These are phyloP conservation scores for Rhodotorula glutinis DNA, from an alignment of 1,284 basidiomycete species.

Conservation along the genomic window DNA sequence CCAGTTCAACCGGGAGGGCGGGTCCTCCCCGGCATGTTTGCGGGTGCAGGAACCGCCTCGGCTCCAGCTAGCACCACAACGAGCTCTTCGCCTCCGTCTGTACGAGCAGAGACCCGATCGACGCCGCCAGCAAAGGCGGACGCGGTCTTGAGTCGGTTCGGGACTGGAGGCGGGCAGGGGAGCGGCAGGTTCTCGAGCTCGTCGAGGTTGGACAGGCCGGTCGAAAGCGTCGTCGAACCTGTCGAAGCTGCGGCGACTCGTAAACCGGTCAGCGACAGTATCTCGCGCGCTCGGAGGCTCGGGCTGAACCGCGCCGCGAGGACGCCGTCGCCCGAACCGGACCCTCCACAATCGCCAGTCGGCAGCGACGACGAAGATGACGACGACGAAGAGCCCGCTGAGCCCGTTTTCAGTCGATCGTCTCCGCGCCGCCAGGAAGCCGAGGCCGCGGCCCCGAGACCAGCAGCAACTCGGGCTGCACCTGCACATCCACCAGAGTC, in stretches of 20 bases:
- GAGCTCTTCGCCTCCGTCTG: background rate
- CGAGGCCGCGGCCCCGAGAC: no score
- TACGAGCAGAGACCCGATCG: background rate
- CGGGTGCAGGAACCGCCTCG: background rate
- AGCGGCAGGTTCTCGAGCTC: no score
- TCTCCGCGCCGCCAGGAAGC: no score
- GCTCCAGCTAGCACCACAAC: background rate
- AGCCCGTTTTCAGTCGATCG: no score
- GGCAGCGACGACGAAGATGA: background rate
- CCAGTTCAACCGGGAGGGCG: conserved; percentile 14
- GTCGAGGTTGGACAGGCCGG: no score
- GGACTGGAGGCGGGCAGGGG: background rate
- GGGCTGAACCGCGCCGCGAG: conserved; percentile 10
- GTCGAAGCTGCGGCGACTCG: background rate
- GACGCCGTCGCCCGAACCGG: conserved; percentile 4
- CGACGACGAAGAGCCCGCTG: no score
- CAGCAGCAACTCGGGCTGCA: no score
- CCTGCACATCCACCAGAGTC: no score
- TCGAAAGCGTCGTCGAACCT: no score
- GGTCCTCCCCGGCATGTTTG: conserved; percentile 21
- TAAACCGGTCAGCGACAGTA: background rate
- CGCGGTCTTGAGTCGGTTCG: conserved; percentile 4
- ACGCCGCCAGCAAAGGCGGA: background rate
- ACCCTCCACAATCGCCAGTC: background rate
- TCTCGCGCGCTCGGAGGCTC: background rate